Evolutionary conservation across 208 protist species (phyloP), one percentile per base, ranked within the genome.

Genomic region (Acanthamoeba sp.): DNA sequence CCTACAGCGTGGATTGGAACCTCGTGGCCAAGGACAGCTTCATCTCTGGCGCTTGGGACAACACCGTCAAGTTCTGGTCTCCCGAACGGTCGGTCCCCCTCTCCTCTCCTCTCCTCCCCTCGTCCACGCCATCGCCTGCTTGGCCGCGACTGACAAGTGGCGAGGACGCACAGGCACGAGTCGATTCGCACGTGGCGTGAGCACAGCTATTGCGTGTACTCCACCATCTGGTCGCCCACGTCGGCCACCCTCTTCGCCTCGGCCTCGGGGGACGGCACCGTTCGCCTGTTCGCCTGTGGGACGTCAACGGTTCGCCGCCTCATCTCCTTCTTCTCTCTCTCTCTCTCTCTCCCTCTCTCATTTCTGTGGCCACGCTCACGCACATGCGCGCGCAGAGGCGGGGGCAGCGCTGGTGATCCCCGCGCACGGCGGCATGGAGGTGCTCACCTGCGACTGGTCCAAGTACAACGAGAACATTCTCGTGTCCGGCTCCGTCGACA

Each of bases 261-360:
- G 1, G 96, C 93, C n/a, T 85, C 76, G 29, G 96, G 96, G 48
- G 96, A 97, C 84, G 84, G 59, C 34, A 89, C 95, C 14, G 18
- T 97, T 12, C 97, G 96, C 52, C 64, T 97, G 18, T 97, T 12
- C 97, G 96, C 52, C 64, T 97, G 32, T 97, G 96, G 96, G 96
- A 97, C 88, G 42, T 50, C n/a, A 84, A 89, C 40, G 91, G 90
- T 94, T 27, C 36, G 80, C 27, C 34, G 18, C 3, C 24, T 18
- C 34, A 76, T 32, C 48, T 55, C 69, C 29, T 78, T 40, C 29
- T 40, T 42, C 69, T 78, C 18, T 6, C 22, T 42, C 40, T 27
- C 10, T 20, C 12, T 82, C 36, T 38, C 29, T 14, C 14, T 55
- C 48, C 24, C 71, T 29, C 12, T 32, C 12, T 32, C 71, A 32